Conservation (phyloP, 768 basidiomycete species). For the Fistulinella prunicolor region DNA sequence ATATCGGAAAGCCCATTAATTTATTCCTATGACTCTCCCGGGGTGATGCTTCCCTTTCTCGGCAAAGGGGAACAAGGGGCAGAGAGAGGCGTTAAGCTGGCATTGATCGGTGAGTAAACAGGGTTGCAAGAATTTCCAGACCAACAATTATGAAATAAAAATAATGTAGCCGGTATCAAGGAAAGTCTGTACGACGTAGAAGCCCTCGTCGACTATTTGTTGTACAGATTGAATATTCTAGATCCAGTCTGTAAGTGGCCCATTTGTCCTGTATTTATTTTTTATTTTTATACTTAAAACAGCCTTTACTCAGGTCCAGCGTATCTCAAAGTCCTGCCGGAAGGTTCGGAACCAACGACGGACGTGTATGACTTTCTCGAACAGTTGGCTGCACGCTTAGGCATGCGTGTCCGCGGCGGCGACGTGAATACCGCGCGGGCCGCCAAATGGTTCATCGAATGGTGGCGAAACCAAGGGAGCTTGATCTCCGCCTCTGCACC, state of each 20-base stretch:
- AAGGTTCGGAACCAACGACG: conserved; percentile 52
- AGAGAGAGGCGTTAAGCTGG: conserved; percentile 90
- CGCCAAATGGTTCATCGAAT: conserved; percentile 76
- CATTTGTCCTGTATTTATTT: not conserved
- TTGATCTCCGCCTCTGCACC: conserved; percentile 48
- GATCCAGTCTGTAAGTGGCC: conserved; percentile 61
- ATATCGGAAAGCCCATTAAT: conserved; percentile 76
- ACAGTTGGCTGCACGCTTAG: conserved; percentile 67
- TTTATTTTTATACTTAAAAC: not conserved
- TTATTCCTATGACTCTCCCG: conserved; percentile 95
- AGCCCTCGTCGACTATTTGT: conserved; percentile 78
- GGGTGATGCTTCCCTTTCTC: conserved; percentile 94
- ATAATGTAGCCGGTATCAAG: conserved; percentile 80
- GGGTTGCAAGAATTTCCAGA: conserved; percentile 1
- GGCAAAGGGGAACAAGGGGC: conserved; percentile 83
- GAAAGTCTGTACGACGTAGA: conserved; percentile 87
- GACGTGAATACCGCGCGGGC: conserved; percentile 68
- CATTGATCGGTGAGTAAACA: conserved; percentile 76
- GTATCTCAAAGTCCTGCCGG: conserved; percentile 61
- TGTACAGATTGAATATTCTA: conserved; percentile 80
- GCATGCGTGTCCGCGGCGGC: conserved; percentile 81
- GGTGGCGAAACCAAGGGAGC: conserved; percentile 82
- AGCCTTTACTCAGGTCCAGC: conserved; percentile 51
- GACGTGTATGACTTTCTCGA: conserved; percentile 67
- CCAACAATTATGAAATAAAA: conserved; percentile 4